Evolutionary conservation across 2,329 filamentous ascomycete species (phyloP).

Genomic region (Zymoseptoria crescenta): DNA sequence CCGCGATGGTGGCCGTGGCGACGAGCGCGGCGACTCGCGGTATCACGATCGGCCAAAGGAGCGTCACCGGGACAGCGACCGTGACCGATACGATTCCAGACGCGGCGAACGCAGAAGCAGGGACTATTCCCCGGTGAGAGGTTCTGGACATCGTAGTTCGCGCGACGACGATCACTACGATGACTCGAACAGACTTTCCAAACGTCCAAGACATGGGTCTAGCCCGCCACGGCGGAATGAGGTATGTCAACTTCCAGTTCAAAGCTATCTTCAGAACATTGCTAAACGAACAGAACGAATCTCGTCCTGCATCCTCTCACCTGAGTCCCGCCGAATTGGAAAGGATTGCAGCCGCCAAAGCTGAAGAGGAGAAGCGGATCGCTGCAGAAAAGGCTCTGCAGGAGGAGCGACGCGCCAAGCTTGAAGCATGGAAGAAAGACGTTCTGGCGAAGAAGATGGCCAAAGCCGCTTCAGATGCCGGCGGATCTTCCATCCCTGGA

Average conservation of each 20-base stretch:
- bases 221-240: conserved; percentile 22
- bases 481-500: conserved; percentile 2
- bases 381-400: conserved; percentile 47
- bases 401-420: conserved; percentile 63
- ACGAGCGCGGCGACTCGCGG: conserved; percentile 9
- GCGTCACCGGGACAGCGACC: conserved; percentile 58
- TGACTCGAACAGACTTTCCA: conserved; percentile 45
- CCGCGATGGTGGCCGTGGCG: conserved; percentile 10
- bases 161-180: conserved; percentile 39
- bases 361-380: conserved; percentile 8
- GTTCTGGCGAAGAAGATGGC: conserved; percentile 61
- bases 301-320: conserved; percentile 9
- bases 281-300: conserved; percentile 15
- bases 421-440: conserved; percentile 90
- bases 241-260: conserved; percentile 6
- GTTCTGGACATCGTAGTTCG: conserved; percentile 35
- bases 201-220: conserved; percentile 32
- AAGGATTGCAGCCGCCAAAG: conserved; percentile 3
- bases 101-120: conserved; percentile 48
- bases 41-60: conserved; percentile 19
- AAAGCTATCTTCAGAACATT: not conserved
- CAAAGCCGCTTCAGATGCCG: conserved; percentile 46
- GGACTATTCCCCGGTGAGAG: conserved; percentile 16
- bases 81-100: conserved; percentile 55
- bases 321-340: conserved; percentile 4